Evolutionary conservation across 2,329 filamentous ascomycete genomes (phyloP), one percentile per base, ranked within the genome.

Genomic region (Ramichloridium luteum): DNA sequence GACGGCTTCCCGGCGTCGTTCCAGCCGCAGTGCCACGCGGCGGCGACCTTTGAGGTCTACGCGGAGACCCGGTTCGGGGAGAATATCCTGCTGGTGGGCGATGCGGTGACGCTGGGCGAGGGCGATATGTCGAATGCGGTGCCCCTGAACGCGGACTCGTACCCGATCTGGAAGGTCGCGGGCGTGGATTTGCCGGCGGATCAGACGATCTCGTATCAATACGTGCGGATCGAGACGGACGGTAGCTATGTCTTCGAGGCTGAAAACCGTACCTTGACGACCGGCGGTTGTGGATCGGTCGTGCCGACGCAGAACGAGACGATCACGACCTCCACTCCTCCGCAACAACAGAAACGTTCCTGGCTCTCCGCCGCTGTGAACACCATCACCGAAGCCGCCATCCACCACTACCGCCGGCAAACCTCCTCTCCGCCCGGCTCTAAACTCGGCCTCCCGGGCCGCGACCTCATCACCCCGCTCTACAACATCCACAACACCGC

Each of bases 1-100:
- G 74, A 78, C 3, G 80, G 80, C 0, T 86, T 80, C 51, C 72
- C 78, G 1, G 62, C 60, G 20, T 65, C 68, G 16, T 81, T 82
- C 56, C 77, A 83, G 49, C 77, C 78, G 3, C 35, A 46, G 32
- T 55, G 53, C 41, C 43, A 51, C 17, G 41, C 53, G 8, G 34
- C 41, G 8, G 44, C 53, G 23, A 48, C 45, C 3, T 56, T 56
- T 45, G 49, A 47, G 20, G 52, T 55, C 17, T 43, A 51, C 20
- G 53, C 51, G 4, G 39, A 30, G 8, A 56, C 53, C 6, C 51
- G 51, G 41, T 50, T 33, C 23, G 53, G 53, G 13, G 52, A 56
- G 45, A 56, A 55, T 36, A 56, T 56, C 20, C 14, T 46, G 4
- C 36, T 56, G n/a, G 40, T 48, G 14, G 53, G 53, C 31, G 51